Conservation (phyloP, 306 rosid species). For the Trichosanthes cucumerina region DNA sequence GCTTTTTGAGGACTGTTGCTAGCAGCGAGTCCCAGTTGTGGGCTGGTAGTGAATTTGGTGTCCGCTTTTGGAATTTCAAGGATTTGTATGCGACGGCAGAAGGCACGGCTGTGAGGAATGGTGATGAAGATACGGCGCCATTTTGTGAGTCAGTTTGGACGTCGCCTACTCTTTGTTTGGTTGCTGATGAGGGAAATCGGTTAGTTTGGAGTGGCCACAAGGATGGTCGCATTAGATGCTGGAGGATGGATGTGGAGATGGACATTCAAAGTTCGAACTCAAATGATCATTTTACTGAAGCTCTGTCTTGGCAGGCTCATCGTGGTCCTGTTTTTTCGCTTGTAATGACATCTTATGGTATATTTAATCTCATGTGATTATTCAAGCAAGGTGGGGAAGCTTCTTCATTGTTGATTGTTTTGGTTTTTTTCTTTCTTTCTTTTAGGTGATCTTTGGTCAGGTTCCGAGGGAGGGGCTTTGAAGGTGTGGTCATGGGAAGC, state of each 20-base stretch:
- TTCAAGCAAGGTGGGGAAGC: not conserved
- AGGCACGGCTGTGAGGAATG: slow-evolving; percentile 18
- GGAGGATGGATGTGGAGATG: slow-evolving; percentile 48
- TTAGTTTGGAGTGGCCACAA: slow-evolving; percentile 82
- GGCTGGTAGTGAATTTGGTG: slow-evolving; percentile 66
- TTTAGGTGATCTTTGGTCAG: slow-evolving; percentile 95
- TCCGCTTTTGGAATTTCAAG: slow-evolving; percentile 56
- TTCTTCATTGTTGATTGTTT: slow-evolving; percentile 11
- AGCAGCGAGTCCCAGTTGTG: slow-evolving; percentile 58
- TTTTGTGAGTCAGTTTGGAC: slow-evolving; percentile 51
- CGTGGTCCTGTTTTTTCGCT: slow-evolving; percentile 41
- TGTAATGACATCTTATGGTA: slow-evolving; percentile 35
- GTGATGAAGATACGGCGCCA: slow-evolving; percentile 67
- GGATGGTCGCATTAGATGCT: slow-evolving; percentile 77
- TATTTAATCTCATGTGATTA: not conserved
- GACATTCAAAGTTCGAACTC: not conserved
- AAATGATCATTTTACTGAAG: slow-evolving; percentile 31
- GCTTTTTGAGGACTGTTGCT: slow-evolving; percentile 51
- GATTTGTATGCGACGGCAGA: slow-evolving; percentile 45
- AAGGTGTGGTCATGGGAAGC: slow-evolving; percentile 96
- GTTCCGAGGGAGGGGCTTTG: slow-evolving; percentile 79
- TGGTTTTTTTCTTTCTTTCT: not conserved
- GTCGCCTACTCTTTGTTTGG: slow-evolving; percentile 64
- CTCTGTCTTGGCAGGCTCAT: slow-evolving; percentile 42
- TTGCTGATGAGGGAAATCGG: slow-evolving; percentile 52